Evolutionary conservation across 163 green algal species (phyloP), one percentile per base, ranked within the genome.

Genomic region (Chloromonas sp.): DNA sequence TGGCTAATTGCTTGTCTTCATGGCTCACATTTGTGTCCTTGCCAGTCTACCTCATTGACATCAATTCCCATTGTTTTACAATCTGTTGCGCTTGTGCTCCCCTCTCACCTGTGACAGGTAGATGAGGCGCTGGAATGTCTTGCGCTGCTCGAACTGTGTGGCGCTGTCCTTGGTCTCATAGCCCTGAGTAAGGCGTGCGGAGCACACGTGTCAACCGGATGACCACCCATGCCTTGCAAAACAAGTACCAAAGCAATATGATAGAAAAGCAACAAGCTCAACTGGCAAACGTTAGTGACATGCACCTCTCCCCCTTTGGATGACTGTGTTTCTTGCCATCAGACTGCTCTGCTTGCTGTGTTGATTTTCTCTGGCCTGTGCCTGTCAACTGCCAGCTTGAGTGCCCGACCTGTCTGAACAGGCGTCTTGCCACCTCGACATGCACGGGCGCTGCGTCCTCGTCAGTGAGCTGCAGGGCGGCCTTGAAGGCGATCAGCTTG

Each of bases 111-210:
- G 87, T 74, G 92, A 97, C 14, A 99, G 88, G 87, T 98, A 99
- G 78, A 99, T 95, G 60, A 99, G 94, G 90, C 97, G 96, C 91
- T 99, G 95, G 88, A 99, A 98, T 66, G 93, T 92, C 88, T 92
- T 92, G 82, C 86, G 84, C 85, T 89, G 82, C 85, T 92, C 89
- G 89, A 92, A 92, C 87, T 90, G 87, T 14, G 58, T 57, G 1
- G 70, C 71, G 85, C 86, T 85, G 85, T 92, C 88, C 84, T 92
- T 92, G 78, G 85, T 90, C 81, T 92, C 87, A 58, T 85, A 85
- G 58, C 71, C 81, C 81, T 84, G 79, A 61, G 2, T 2, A 36
- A 36, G 36, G 36, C 36, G 36, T 36, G 36, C 36, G 36, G 36
- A 36, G 36, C 36, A 36, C 36, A 36, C 36, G 36, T 36, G 36